A percentile compares a stretch with the other conserved stretches of the same genome.
phyloP scores from a whole-genome alignment of 768 basidiomycete genomes.

The Trametes maxima region DNA sequence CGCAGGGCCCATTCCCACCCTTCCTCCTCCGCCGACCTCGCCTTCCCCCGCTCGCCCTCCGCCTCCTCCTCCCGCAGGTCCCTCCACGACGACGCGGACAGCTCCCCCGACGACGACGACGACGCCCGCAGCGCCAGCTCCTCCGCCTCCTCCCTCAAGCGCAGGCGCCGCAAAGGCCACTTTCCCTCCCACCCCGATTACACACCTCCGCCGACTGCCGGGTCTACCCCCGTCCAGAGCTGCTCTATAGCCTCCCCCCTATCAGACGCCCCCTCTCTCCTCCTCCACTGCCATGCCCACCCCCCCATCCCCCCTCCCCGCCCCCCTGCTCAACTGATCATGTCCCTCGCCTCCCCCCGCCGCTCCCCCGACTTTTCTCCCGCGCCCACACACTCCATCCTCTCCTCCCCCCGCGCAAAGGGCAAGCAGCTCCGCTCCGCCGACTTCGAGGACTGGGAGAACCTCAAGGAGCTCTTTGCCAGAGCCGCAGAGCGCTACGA shows the following conservation, averaged over 20 bases:
- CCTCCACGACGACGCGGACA: constrained; percentile 7
- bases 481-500: constrained; percentile 62
- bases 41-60: background rate
- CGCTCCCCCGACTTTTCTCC: constrained; percentile 4
- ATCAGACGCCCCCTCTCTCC: constrained; percentile 3
- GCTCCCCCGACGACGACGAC: constrained; percentile 17
- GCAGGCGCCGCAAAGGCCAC: constrained; percentile 29
- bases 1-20: constrained; percentile 14
- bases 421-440: constrained; percentile 19
- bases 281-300: constrained; percentile 13
- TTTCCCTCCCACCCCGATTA: constrained; percentile 19
- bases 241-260: constrained; percentile 13
- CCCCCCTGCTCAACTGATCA: background rate
- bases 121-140: constrained; percentile 25
- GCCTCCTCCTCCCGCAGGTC: constrained; percentile 1
- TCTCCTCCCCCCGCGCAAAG: constrained; percentile 8
- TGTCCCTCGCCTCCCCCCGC: background rate
- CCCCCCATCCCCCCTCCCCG: background rate
- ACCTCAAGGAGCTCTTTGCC: constrained; percentile 63
- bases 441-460: constrained; percentile 61
- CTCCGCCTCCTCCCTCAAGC: constrained; percentile 30
- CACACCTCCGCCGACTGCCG: constrained; percentile 15
- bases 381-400: constrained; percentile 9
- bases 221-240: background rate
- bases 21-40: background rate